phyloP scores from a whole-genome alignment of 305 asterid genomes.

The Fraxinus greggii region DNA sequence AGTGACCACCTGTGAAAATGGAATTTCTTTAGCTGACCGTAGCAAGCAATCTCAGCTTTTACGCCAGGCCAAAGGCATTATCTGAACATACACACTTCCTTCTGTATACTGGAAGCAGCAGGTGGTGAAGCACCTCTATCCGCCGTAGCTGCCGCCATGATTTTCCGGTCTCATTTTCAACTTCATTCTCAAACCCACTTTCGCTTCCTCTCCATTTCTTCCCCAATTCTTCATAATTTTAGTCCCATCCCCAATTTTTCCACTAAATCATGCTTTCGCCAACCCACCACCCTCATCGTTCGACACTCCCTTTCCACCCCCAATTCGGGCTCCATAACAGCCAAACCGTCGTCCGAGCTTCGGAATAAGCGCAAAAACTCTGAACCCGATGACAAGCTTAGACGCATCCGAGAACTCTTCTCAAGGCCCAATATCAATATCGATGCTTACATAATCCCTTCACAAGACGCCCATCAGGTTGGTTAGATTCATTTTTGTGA shows the following conservation, averaged over 20 bases:
- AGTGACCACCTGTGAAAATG: background rate
- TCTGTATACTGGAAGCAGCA: background rate
- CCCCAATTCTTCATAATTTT: conserved; percentile 46
- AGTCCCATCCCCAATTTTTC: conserved; percentile 33
- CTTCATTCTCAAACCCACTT: conserved; percentile 39
- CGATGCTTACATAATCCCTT: conserved; percentile 94
- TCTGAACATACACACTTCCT: background rate
- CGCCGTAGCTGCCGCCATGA: conserved; percentile 34
- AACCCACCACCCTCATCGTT: conserved; percentile 20
- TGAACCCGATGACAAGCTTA: conserved; percentile 62
- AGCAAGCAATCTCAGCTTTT: background rate
- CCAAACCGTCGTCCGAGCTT: conserved; percentile 85
- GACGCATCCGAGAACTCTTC: conserved; percentile 69
- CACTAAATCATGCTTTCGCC: conserved; percentile 27
- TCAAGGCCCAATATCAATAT: conserved; percentile 58
- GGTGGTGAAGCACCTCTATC: conserved; percentile 26
- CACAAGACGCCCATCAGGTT: conserved; percentile 98
- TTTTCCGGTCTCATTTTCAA: conserved; percentile 37
- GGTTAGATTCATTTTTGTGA: conserved; percentile 13
- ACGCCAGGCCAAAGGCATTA: background rate
- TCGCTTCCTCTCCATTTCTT: conserved; percentile 37
- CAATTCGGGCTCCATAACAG: conserved; percentile 65
- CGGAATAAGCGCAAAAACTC: conserved; percentile 41
- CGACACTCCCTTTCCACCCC: conserved; percentile 28
- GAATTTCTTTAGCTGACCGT: background rate